These are phyloP conservation scores for Coniella vitis DNA, from an alignment of 2,329 filamentous ascomycete genomes.

Conservation along the genomic window DNA sequence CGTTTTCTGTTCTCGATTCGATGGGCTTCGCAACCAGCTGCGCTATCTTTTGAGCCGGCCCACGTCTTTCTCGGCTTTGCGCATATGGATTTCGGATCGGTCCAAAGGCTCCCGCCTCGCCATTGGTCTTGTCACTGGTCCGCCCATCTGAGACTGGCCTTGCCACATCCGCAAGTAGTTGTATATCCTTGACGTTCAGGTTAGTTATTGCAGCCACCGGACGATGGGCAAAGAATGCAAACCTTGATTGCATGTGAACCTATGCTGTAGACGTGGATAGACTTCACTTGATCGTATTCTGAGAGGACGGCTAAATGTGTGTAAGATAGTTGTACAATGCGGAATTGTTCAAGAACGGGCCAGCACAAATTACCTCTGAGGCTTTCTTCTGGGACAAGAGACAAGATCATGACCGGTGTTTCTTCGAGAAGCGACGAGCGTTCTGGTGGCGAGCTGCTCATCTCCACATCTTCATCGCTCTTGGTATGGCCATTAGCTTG, in stretches of 20 bases:
- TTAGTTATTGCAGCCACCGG: constrained; percentile 2
- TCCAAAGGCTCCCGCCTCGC: constrained; percentile 58
- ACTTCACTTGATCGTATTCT: constrained; percentile 64
- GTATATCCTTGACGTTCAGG: constrained; percentile 43
- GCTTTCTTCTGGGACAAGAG: constrained; percentile 65
- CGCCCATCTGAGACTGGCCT: constrained; percentile 53
- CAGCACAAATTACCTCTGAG: constrained; percentile 48
- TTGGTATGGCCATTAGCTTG: constrained; percentile 22
- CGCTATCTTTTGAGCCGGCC: constrained; percentile 22
- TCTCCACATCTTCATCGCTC: constrained; percentile 60
- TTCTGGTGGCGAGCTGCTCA: constrained; percentile 59
- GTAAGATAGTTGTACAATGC: too few species aligned
- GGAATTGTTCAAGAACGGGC: neutral
- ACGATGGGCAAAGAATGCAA: constrained; percentile 11
- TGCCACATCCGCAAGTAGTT: constrained; percentile 63
- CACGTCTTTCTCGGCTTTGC: constrained; percentile 40
- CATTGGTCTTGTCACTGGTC: constrained; percentile 51
- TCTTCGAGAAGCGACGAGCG: constrained; percentile 42
- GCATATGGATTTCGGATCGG: constrained; percentile 68
- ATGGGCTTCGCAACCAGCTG: constrained; percentile 23
- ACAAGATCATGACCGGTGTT: constrained; percentile 51
- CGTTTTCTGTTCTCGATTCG: constrained; percentile 26
- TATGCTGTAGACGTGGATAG: constrained; percentile 84
- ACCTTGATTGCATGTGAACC: constrained; percentile 63
- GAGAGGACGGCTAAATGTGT: constrained; percentile 52